A percentile compares a stretch with the other conserved stretches of the same genome.
Evolutionary conservation across 2,329 filamentous ascomycete genomes (phyloP).

Genomic region (Coniochaeta sp.): DNA sequence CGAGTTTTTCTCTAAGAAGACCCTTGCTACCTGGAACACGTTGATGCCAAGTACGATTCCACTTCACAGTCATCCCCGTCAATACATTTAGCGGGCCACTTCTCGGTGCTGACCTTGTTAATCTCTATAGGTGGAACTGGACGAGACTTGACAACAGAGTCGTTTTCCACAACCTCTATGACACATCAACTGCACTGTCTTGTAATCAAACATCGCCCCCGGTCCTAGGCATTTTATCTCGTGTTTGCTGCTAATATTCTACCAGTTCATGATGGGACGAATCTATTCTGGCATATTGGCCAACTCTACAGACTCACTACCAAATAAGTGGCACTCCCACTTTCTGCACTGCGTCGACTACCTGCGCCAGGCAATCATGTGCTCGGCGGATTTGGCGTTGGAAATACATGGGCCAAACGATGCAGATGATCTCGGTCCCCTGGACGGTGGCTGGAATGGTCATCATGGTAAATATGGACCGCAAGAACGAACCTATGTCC

Average conservation of each 20-base stretch:
- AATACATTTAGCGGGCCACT: conserved; percentile 1
- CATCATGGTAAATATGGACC: conserved; percentile 18
- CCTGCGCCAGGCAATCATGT: conserved; percentile 32
- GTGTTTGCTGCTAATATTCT: neutral
- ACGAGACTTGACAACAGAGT: conserved; percentile 23
- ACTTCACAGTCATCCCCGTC: neutral
- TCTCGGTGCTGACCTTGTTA: conserved; percentile 3
- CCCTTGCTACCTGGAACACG: conserved; percentile 28
- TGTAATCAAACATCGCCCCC: conserved; percentile 14
- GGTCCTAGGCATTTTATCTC: neutral
- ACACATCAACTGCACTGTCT: conserved; percentile 34
- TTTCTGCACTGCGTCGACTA: conserved; percentile 35
- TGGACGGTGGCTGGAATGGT: conserved; percentile 30
- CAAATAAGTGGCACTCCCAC: conserved; percentile 22
- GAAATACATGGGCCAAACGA: conserved; percentile 29
- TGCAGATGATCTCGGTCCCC: conserved; percentile 26
- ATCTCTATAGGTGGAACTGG: conserved; percentile 23
- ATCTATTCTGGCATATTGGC: conserved; percentile 20
- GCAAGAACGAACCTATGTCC: too few relatives aligned
- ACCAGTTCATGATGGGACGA: conserved; percentile 25
- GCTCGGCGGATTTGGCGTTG: conserved; percentile 26
- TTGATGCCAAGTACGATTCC: conserved; percentile 26
- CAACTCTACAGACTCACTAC: conserved; percentile 12
- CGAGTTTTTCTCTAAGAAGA: conserved; percentile 29
- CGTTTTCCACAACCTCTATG: conserved; percentile 31